Percentiles rank a stretch among this genome's conserved stretches.
These are phyloP conservation scores for Stachybotrys echinatus DNA, from an alignment of 2,329 filamentous ascomycete genomes.

Conservation along the genomic window DNA sequence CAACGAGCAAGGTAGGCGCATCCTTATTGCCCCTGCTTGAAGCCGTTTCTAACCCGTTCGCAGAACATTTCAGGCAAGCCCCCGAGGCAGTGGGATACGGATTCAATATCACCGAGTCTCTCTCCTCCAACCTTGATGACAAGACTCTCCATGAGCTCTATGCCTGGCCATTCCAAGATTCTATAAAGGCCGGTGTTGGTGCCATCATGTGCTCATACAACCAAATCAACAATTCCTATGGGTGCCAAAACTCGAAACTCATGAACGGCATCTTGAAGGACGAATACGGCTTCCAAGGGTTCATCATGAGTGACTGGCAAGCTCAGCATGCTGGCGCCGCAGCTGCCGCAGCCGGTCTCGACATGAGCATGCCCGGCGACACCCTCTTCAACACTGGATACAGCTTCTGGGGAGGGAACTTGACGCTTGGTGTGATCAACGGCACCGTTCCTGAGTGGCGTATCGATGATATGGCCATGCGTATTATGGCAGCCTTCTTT, in stretches of 20 bases:
- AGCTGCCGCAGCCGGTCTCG: conserved; percentile 66
- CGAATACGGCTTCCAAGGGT: conserved; percentile 77
- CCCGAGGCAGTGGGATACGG: conserved; percentile 48
- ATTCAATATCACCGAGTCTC: conserved; percentile 55
- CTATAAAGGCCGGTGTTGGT: conserved; percentile 61
- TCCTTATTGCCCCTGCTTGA: rapidly evolving
- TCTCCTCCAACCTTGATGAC: conserved; percentile 63
- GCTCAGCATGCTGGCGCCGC: conserved; percentile 67
- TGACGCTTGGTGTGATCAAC: conserved; percentile 84
- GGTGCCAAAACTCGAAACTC: conserved; percentile 72
- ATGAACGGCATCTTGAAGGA: conserved; percentile 73
- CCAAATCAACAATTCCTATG: conserved; percentile 75
- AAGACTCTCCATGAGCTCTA: conserved; percentile 72
- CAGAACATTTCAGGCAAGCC: conserved; percentile 66
- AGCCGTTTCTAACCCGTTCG: conserved; percentile 5
- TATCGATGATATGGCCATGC: conserved; percentile 85
- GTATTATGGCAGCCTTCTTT: conserved; percentile 70
- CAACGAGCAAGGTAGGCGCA: conserved; percentile 58
- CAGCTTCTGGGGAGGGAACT: conserved; percentile 79
- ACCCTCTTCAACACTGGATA: conserved; percentile 66
- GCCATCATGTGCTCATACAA: conserved; percentile 67
- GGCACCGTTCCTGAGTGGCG: conserved; percentile 84
- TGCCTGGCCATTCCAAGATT: conserved; percentile 73
- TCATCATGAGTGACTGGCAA: conserved; percentile 76
- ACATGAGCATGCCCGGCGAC: conserved; percentile 89